These are phyloP conservation scores for Annulohypoxylon nitens DNA, from an alignment of 495 filamentous ascomycete genomes.

Conservation along the genomic window DNA sequence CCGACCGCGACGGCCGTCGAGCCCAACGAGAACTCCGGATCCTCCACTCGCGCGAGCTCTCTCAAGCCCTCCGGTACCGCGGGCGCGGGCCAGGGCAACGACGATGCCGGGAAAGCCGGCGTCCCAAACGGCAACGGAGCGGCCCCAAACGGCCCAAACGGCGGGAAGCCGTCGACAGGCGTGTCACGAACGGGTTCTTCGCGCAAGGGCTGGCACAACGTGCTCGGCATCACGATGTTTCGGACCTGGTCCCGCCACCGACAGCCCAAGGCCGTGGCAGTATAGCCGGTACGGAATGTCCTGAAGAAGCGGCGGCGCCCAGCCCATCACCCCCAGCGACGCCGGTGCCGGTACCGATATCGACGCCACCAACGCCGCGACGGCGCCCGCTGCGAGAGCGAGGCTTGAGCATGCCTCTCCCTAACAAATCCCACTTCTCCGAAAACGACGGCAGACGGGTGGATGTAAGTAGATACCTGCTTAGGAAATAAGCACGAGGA, in stretches of 20 bases:
- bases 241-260: conserved; percentile 28
- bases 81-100: background rate
- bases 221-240: conserved; percentile 32
- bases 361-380: background rate
- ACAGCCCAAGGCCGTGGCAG: conserved; percentile 30
- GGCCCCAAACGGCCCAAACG: background rate
- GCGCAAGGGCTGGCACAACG: conserved; percentile 33
- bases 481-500: background rate
- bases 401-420: background rate
- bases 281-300: background rate
- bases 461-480: background rate
- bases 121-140: background rate
- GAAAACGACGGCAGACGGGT: background rate
- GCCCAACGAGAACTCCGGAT: background rate
- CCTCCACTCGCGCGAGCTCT: conserved; percentile 21
- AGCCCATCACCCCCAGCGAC: too few relatives aligned
- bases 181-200: conserved; percentile 11
- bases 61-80: background rate
- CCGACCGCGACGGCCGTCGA: conserved; percentile 13
- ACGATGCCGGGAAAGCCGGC: background rate
- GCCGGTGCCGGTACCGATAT: background rate
- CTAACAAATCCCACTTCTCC: too few relatives aligned
- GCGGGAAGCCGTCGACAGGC: conserved; percentile 14
- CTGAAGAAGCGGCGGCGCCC: background rate
- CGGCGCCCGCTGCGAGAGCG: background rate